These are phyloP conservation scores for Gliomastix tumulicola DNA, from an alignment of 2,329 filamentous ascomycete species.

Conservation along the genomic window DNA sequence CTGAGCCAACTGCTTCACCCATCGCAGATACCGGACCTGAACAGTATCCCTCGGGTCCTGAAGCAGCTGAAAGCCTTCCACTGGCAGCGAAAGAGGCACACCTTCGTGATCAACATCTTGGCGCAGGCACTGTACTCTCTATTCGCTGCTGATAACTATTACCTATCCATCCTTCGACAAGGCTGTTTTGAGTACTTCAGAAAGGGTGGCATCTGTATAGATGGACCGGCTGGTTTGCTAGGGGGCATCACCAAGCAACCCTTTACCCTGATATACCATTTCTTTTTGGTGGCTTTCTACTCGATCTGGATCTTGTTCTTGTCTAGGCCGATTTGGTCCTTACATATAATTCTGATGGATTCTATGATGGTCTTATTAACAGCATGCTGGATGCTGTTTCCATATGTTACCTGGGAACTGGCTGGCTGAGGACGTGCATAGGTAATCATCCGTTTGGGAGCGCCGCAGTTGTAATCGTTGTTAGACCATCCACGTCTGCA, in stretches of 20 bases:
- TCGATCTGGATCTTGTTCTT: constrained; percentile 65
- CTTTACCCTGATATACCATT: constrained; percentile 77
- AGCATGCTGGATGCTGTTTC: no score
- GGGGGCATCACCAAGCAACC: constrained; percentile 76
- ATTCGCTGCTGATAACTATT: constrained; percentile 76
- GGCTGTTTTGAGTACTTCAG: constrained; percentile 95
- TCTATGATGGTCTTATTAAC: no score
- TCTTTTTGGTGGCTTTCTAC: constrained; percentile 88
- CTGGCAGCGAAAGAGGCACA: constrained; percentile 76
- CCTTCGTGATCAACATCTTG: constrained; percentile 93
- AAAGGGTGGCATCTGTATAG: constrained; percentile 60
- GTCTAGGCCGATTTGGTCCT: no score
- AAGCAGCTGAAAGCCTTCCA: constrained; percentile 70
- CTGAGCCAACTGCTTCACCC: constrained; percentile 70
- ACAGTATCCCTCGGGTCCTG: constrained; percentile 58
- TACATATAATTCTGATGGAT: no score
- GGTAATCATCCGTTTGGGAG: no score
- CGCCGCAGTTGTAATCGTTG: no score
- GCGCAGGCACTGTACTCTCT: constrained; percentile 87
- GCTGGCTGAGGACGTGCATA: no score
- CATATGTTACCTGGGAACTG: no score
- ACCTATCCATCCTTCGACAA: constrained; percentile 73
- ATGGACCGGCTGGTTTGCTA: constrained; percentile 74
- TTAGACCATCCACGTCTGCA: no score
- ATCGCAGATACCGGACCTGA: constrained; percentile 58